phyloP scores from a whole-genome alignment of 257 asterid genomes.

The Solanum appendiculatum region DNA sequence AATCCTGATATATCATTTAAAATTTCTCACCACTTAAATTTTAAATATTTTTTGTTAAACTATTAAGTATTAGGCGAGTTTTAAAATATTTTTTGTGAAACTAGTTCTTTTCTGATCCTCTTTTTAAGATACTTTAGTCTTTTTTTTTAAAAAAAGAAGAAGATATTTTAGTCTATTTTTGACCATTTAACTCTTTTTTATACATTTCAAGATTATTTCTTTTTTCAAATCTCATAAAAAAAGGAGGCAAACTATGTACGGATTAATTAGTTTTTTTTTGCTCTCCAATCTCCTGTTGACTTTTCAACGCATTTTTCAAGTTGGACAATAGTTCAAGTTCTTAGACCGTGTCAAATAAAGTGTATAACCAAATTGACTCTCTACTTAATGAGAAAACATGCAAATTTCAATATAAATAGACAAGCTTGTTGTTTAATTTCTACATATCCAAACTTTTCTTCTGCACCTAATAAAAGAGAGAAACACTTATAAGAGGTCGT shows the following conservation, averaged over 20 bases:
- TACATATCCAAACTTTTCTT: neutral
- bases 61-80: no score
- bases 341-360: neutral
- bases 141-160: no score
- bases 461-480: neutral
- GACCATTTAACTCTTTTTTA: neutral
- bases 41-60: neutral
- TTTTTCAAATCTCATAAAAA: neutral
- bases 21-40: neutral
- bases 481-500: neutral
- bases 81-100: no score
- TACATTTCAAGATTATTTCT: neutral
- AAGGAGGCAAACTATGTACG: neutral
- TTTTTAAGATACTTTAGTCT: no score
- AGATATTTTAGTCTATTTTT: no score
- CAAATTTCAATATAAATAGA: neutral
- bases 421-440: neutral
- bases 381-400: neutral
- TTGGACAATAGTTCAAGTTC: neutral
- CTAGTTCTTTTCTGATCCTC: no score
- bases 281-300: neutral
- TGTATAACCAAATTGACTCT: neutral
- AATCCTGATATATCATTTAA: neutral
- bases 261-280: neutral
- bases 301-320: neutral